These are phyloP conservation scores for Alternaria longipes DNA, from an alignment of 2,329 filamentous ascomycete genomes.

Conservation along the genomic window DNA sequence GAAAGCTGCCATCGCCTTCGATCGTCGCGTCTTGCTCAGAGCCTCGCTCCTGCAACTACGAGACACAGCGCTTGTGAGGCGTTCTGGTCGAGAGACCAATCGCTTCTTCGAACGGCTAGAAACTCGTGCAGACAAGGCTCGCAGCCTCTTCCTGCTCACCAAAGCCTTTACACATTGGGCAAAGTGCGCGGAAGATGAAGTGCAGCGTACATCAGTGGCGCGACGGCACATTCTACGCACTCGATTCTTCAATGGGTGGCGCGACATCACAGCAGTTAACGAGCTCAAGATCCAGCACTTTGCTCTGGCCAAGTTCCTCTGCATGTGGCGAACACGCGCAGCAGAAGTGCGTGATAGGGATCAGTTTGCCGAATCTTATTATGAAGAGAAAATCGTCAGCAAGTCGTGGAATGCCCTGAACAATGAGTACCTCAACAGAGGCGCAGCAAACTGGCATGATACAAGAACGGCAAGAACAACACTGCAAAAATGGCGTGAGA, in stretches of 20 bases:
- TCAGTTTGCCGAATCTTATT: slow-evolving; percentile 38
- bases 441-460: slow-evolving; percentile 47
- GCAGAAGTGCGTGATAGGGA: slow-evolving; percentile 49
- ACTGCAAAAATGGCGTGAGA: slow-evolving; percentile 42
- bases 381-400: slow-evolving; percentile 46
- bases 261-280: slow-evolving; percentile 70
- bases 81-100: slow-evolving; percentile 58
- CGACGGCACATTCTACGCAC: slow-evolving; percentile 75
- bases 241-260: slow-evolving; percentile 75
- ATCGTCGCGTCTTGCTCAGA: slow-evolving; percentile 61
- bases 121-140: slow-evolving; percentile 68
- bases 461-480: slow-evolving; percentile 35
- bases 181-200: slow-evolving; percentile 69
- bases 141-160: slow-evolving; percentile 70
- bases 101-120: slow-evolving; percentile 66
- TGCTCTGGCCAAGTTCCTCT: slow-evolving; percentile 63
- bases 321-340: slow-evolving; percentile 60
- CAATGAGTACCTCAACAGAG: slow-evolving; percentile 47
- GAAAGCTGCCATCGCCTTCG: slow-evolving; percentile 56
- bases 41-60: slow-evolving; percentile 59
- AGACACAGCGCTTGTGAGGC: slow-evolving; percentile 43
- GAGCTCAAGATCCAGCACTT: slow-evolving; percentile 63
- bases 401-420: slow-evolving; percentile 50
- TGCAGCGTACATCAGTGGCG: slow-evolving; percentile 72
- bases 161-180: slow-evolving; percentile 77